Percentiles rank a stretch among this genome's conserved stretches.
phyloP scores from a whole-genome alignment of 106 monocot species.

The Dioscorea dumetorum region DNA sequence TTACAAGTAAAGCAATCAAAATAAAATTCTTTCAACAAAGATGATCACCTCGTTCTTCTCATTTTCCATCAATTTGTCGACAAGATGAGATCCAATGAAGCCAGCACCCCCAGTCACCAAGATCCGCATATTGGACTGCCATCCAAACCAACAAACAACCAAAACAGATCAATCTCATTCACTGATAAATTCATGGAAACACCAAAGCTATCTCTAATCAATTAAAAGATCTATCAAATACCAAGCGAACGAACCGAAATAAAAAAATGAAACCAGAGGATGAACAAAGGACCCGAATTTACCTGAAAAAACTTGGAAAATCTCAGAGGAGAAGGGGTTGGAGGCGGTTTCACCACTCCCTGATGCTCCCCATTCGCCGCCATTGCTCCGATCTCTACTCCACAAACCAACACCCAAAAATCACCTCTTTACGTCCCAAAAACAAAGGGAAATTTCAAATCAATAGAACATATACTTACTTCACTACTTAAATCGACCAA shows the following conservation, averaged over 20 bases:
- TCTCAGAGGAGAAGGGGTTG: slow-evolving; percentile 12
- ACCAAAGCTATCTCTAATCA: not conserved
- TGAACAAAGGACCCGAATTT: not conserved
- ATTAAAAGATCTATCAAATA: not conserved
- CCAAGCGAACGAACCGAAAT: not conserved
- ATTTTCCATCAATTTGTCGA: slow-evolving; percentile 85
- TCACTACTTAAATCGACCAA: no score
- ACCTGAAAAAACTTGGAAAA: slow-evolving; percentile 17
- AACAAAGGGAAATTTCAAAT: not conserved
- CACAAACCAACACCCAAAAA: not conserved
- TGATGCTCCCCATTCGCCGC: not conserved
- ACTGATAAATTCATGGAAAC: not conserved
- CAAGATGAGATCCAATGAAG: slow-evolving; percentile 80
- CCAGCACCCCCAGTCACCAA: slow-evolving; percentile 77
- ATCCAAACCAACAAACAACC: slow-evolving; percentile 5
- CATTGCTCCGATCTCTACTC: slow-evolving; percentile 1
- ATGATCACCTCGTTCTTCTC: slow-evolving; percentile 67
- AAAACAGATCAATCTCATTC: not conserved
- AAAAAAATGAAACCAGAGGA: not conserved
- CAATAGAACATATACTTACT: not conserved
- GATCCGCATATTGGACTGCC: slow-evolving; percentile 60
- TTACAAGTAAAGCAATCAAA: not conserved
- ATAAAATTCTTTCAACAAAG: not conserved
- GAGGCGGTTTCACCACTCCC: slow-evolving; percentile 1
- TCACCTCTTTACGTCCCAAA: not conserved